These are phyloP conservation scores for Ascomycota sp. DNA, from an alignment of 2,329 filamentous ascomycete genomes.

Conservation along the genomic window DNA sequence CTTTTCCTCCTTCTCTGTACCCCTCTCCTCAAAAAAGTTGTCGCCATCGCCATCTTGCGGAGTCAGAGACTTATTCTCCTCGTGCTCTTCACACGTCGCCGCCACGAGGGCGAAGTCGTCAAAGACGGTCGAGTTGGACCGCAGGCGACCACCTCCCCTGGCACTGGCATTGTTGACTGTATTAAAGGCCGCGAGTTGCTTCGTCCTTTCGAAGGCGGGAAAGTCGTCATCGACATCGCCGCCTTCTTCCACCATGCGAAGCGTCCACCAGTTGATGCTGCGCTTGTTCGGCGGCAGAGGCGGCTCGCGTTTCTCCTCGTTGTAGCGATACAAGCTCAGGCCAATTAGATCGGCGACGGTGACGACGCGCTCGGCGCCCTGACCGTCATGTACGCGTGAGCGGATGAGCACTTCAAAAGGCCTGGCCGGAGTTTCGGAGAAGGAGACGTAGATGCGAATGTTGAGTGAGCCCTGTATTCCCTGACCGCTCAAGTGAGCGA, in stretches of 20 bases:
- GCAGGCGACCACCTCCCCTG: constrained; percentile 32
- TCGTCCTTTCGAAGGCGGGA: constrained; percentile 54
- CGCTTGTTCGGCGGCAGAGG: constrained; percentile 41
- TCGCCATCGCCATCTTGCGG: constrained; percentile 28
- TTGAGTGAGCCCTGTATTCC: constrained; percentile 58
- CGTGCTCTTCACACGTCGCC: constrained; percentile 46
- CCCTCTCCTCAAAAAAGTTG: constrained; percentile 24
- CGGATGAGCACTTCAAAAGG: constrained; percentile 54
- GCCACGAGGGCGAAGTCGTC: constrained; percentile 68
- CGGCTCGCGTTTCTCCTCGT: constrained; percentile 55
- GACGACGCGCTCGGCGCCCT: constrained; percentile 38
- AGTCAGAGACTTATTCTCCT: constrained; percentile 47
- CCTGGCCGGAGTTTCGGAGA: constrained; percentile 41
- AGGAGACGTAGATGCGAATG: constrained; percentile 59
- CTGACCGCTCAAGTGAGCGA: constrained; percentile 56
- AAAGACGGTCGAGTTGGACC: constrained; percentile 56
- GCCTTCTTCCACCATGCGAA: constrained; percentile 69
- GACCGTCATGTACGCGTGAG: constrained; percentile 46
- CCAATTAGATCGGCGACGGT: constrained; percentile 69
- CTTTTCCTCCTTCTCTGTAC: constrained; percentile 18
- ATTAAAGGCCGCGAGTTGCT: constrained; percentile 57
- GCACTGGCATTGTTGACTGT: constrained; percentile 69
- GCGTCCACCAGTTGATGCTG: constrained; percentile 64
- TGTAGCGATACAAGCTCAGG: constrained; percentile 56
- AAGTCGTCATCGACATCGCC: constrained; percentile 77